A percentile compares a stretch with the other conserved stretches of the same genome.
Conservation (phyloP, 495 filamentous ascomycete genomes). For the Rhizodiscina lignyota region DNA sequence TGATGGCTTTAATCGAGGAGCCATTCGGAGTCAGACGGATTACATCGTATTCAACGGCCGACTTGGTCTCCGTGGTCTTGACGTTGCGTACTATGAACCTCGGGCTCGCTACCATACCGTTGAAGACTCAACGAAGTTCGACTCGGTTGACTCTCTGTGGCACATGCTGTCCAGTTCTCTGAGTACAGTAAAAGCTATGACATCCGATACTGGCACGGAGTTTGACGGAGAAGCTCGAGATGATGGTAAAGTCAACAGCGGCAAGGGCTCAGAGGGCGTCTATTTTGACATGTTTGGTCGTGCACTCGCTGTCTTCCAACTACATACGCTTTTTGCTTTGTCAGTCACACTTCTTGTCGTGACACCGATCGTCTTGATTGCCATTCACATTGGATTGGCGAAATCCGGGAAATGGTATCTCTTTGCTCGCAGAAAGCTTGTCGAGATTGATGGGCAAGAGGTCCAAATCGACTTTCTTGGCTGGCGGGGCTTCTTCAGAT, state of each 20-base stretch:
- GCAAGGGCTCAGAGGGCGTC: constrained; percentile 53
- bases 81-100: constrained; percentile 81
- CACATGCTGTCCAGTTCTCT: constrained; percentile 83
- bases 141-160: constrained; percentile 49
- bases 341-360: constrained; percentile 69
- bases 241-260: constrained; percentile 49
- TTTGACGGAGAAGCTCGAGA: constrained; percentile 45
- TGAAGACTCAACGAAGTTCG: constrained; percentile 70
- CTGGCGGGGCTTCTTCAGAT: constrained; percentile 67
- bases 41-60: constrained; percentile 72
- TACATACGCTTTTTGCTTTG: constrained; percentile 74
- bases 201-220: constrained; percentile 46
- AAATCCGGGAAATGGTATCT: constrained; percentile 67
- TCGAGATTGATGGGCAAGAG: too few species aligned
- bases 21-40: constrained; percentile 76
- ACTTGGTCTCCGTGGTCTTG: constrained; percentile 71
- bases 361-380: constrained; percentile 51
- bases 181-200: constrained; percentile 50
- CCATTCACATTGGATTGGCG: constrained; percentile 48
- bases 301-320: constrained; percentile 57
- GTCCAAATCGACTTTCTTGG: constrained; percentile 61
- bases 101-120: constrained; percentile 81
- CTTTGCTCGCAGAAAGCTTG: constrained; percentile 30
- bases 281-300: constrained; percentile 92
- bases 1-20: constrained; percentile 64